Conservation (phyloP, 108 stramenopile species). For the Nannochloropsis gaditana region DNA sequence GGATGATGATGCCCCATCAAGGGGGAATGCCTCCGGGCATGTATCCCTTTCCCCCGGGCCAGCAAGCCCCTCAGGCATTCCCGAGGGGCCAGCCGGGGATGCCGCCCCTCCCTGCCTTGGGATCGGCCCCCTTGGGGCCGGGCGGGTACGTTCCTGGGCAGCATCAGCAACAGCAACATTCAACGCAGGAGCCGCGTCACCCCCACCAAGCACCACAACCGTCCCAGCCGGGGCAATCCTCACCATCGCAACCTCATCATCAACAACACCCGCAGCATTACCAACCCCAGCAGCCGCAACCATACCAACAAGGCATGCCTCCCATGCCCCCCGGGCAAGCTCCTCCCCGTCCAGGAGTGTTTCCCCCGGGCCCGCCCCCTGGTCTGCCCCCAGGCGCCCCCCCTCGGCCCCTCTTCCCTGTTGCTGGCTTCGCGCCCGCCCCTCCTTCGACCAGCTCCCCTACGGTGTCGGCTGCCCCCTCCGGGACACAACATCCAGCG, state of each 20-base stretch:
- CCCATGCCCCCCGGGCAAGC: neutral
- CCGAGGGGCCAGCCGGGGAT: neutral
- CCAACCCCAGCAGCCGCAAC: neutral
- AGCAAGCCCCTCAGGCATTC: neutral
- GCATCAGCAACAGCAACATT: neutral
- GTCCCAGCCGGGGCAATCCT: neutral
- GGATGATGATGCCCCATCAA: neutral
- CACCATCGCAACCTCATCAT: neutral
- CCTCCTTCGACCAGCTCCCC: neutral
- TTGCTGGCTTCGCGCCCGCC: neutral
- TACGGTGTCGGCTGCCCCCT: neutral
- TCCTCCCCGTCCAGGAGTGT: neutral
- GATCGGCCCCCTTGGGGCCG: neutral
- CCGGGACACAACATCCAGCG: neutral
- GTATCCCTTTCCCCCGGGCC: neutral
- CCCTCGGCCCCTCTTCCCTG: conserved; percentile 10
- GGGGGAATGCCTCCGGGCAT: neutral
- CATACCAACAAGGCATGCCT: neutral
- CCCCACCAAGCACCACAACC: neutral
- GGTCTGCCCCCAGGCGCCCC: neutral
- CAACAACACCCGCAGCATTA: neutral
- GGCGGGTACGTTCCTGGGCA: conserved; percentile 5
- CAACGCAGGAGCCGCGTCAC: neutral
- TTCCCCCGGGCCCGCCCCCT: neutral
- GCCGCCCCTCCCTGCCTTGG: neutral